Percentiles rank a stretch among this genome's conserved stretches.
These are phyloP conservation scores for Euphorbia peplus DNA, from an alignment of 345 rosid species.

Conservation along the genomic window DNA sequence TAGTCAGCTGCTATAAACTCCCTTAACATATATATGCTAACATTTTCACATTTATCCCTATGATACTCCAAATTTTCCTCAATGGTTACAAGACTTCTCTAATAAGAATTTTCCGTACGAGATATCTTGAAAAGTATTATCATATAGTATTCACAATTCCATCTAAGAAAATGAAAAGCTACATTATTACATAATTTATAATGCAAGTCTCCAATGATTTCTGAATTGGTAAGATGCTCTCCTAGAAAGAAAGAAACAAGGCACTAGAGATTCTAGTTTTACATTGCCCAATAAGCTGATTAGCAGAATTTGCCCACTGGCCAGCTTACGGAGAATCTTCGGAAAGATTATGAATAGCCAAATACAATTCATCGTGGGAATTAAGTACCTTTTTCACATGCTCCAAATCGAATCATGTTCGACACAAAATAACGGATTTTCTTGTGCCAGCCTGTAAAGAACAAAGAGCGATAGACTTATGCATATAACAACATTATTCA, in stretches of 20 bases:
- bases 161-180: not conserved
- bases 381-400: not conserved
- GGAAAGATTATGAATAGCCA: not conserved
- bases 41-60: not conserved
- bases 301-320: not conserved
- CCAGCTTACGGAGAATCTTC: not conserved
- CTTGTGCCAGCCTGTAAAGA: not conserved
- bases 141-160: not conserved
- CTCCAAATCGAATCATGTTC: not conserved
- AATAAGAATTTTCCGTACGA: not conserved
- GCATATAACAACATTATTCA: not conserved
- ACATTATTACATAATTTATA: too few relatives aligned
- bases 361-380: not conserved
- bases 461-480: not conserved
- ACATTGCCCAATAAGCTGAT: not conserved
- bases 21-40: not conserved
- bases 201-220: too few relatives aligned
- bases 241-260: not conserved
- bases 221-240: not conserved
- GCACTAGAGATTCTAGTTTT: not conserved
- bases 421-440: not conserved
- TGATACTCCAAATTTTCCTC: not conserved
- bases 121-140: not conserved
- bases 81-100: not conserved
- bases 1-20: not conserved